These are phyloP conservation scores for Parasarocladium wereldwijsianum DNA, from an alignment of 2,329 filamentous ascomycete species.

Conservation along the genomic window DNA sequence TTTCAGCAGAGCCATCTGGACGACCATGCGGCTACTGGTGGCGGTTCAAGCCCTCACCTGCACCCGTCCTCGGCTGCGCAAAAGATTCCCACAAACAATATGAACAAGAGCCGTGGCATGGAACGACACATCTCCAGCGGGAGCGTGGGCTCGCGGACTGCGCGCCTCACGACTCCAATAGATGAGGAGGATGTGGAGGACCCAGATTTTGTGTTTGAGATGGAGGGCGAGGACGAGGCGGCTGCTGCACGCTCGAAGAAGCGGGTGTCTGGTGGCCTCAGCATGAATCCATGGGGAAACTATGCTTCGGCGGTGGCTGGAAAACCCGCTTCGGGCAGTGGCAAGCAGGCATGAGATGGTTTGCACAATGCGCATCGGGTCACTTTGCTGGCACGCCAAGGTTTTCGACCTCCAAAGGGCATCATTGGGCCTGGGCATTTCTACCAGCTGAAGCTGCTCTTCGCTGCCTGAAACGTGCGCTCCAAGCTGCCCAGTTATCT, in stretches of 20 bases:
- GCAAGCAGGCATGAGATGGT: no score
- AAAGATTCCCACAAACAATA: constrained; percentile 24
- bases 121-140: constrained; percentile 46
- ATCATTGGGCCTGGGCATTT: no score
- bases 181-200: constrained; percentile 50
- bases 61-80: constrained; percentile 32
- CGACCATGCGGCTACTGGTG: constrained; percentile 25
- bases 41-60: constrained; percentile 30
- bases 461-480: no score
- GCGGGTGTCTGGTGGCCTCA: constrained; percentile 29
- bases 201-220: constrained; percentile 47
- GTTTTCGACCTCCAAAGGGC: no score
- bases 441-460: no score
- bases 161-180: constrained; percentile 48
- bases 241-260: constrained; percentile 29
- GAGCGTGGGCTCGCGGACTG: constrained; percentile 39
- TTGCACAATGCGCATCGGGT: no score
- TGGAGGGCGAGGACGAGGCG: constrained; percentile 45
- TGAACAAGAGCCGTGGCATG: constrained; percentile 26
- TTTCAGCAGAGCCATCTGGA: constrained; percentile 43
- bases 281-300: constrained; percentile 23
- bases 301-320: constrained; percentile 22
- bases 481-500: no score
- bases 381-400: no score
- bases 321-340: constrained; percentile 17